A percentile compares a stretch with the other conserved stretches of the same genome.
phyloP scores from a whole-genome alignment of 1,284 basidiomycete genomes.

The Fistulinella cinereoalba region DNA sequence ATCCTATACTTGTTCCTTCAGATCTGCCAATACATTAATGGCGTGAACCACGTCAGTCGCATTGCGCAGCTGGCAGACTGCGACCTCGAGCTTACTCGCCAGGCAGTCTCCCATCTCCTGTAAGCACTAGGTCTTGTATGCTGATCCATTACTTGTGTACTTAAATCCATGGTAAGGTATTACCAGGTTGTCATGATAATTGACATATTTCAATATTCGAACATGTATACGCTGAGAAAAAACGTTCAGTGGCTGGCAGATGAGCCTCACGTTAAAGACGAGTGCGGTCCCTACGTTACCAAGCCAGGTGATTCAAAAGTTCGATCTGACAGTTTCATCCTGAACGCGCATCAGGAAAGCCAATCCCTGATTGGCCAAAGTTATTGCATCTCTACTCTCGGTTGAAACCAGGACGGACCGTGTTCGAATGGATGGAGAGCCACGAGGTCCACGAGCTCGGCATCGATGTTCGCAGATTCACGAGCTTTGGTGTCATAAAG shows the following conservation, averaged over 20 bases:
- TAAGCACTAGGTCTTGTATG: conserved; percentile 38
- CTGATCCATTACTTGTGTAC: background rate
- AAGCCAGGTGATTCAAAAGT: conserved; percentile 51
- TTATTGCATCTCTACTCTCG: conserved; percentile 84
- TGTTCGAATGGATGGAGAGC: conserved; percentile 87
- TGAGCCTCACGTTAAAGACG: conserved; percentile 77
- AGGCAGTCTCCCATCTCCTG: conserved; percentile 91
- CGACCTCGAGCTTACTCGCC: conserved; percentile 78
- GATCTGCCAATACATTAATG: conserved; percentile 83
- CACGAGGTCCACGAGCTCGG: conserved; percentile 70
- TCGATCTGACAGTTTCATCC: conserved; percentile 2
- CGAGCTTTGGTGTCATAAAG: conserved; percentile 99
- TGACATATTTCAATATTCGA: conserved; percentile 97
- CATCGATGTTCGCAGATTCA: conserved; percentile 90
- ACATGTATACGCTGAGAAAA: conserved; percentile 90
- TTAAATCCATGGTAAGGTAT: conserved; percentile 51
- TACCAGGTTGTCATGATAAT: conserved; percentile 96
- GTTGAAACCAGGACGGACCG: conserved; percentile 80
- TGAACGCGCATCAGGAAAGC: conserved; percentile 38
- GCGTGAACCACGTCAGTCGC: conserved; percentile 85
- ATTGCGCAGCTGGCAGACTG: conserved; percentile 94
- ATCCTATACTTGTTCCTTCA: conserved; percentile 30
- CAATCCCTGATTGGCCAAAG: conserved; percentile 76
- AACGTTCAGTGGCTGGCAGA: conserved; percentile 83
- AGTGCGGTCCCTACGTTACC: conserved; percentile 89